Evolutionary conservation across 805 yeast genomes (phyloP).

Genomic region (Spathaspora gorwiae): DNA sequence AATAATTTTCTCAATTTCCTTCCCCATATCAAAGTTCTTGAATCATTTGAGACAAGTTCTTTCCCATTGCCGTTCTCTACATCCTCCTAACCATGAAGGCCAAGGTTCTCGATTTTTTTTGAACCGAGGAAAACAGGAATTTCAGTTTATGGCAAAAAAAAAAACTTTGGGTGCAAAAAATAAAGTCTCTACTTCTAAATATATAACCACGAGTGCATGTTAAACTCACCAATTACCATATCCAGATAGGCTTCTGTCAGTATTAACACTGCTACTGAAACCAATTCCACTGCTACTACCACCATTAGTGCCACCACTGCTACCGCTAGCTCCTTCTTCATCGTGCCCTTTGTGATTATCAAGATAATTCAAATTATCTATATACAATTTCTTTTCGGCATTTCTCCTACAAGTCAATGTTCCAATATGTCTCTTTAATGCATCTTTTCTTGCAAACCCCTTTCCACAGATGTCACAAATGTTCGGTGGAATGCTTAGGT

Average conservation of each 20-base stretch:
- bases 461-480: conserved; percentile 73
- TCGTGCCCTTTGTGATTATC: conserved; percentile 6
- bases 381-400: conserved; percentile 46
- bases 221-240: too few species aligned
- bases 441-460: conserved; percentile 82
- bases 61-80: too few species aligned
- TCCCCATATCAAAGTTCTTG: too few species aligned
- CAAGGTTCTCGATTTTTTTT: too few species aligned
- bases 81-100: too few species aligned
- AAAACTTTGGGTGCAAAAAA: background rate
- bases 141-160: background rate
- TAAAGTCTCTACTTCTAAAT: background rate
- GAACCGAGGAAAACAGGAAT: too few species aligned
- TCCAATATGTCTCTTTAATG: conserved; percentile 68
- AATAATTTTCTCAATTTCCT: too few species aligned
- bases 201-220: too few species aligned
- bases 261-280: background rate
- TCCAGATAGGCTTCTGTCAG: background rate
- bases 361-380: conserved; percentile 28
- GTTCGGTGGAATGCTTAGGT: conserved; percentile 65
- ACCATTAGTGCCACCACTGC: background rate
- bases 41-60: too few species aligned
- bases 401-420: conserved; percentile 74
- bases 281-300: background rate
- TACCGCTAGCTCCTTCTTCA: conserved; percentile 1